Evolutionary conservation across 2,329 filamentous ascomycete species (phyloP), one percentile per base, ranked within the genome.

Genomic region (Beauveria rudraprayagi): DNA sequence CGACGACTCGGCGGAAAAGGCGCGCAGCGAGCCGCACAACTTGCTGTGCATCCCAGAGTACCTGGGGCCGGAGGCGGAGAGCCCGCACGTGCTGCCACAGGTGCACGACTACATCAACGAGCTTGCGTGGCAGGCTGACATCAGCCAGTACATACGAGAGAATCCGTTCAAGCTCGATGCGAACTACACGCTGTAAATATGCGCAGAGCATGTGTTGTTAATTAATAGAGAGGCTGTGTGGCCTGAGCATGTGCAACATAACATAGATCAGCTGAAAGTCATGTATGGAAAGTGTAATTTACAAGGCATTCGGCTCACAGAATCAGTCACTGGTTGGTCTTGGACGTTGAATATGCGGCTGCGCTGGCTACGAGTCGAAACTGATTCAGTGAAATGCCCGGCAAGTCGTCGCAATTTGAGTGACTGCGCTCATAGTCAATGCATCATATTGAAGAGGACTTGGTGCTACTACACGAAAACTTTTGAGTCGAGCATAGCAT

Each of bases 1-100:
- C 44, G 94, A 99, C 67, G 94, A 97, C 74, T 90, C 87, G 34
- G 68, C 75, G 1, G 81, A 92, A 68, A 99, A 97, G 77, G 92
- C 88, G 0, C 80, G 84, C 28, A 87, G 83, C 60, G 91, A 99
- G 72, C 94, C 94, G 1, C 83, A 84, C 75, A 97, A 97, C 68
- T 80, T 94, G 24, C 75, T 97, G 10, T 78, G 86, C 65, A 81
- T 97, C 24, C 90, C 92, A 1, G 91, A 95, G 73, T 97, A 94
- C 69, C 71, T 73, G 2, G 83, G 80, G 14, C 62, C 78, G 41
- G 48, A 62, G 2, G 63, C 68, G 7, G 81, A 83, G 67, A 50
- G 65, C 1, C 69, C 70, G 1, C 66, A 75, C 47, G 76, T 87
- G 9, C 69, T 88, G 56, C 80, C 81, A 0, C 78, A 82, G 65